phyloP scores from a whole-genome alignment of 371 early-diverging fungal species.

The Zopfochytrium polystomum region DNA sequence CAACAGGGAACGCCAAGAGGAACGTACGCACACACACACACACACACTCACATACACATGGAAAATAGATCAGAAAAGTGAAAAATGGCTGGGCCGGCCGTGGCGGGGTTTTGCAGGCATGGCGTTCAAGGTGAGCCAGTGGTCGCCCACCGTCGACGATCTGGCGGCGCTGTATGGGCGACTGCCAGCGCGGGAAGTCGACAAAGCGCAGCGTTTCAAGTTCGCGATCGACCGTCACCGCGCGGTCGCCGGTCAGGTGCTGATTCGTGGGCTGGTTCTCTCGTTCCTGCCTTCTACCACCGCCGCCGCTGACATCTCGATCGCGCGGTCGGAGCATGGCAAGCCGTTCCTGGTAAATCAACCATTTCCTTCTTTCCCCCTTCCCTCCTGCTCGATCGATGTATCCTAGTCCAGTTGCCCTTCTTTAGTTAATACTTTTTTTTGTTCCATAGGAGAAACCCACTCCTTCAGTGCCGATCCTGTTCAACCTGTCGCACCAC shows the following conservation, averaged over 20 bases:
- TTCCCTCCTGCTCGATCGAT: too few species aligned
- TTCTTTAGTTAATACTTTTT: background rate
- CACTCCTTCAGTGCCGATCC: conserved; percentile 5
- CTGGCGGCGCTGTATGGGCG: background rate
- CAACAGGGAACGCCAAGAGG: too few species aligned
- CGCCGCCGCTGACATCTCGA: conserved; percentile 2
- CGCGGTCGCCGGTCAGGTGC: conserved; percentile 18
- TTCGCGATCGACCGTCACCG: conserved; percentile 22
- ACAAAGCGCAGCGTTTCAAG: conserved; percentile 12
- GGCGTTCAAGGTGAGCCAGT: conserved; percentile 9
- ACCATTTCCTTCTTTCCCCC: too few species aligned
- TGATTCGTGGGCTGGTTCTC: conserved; percentile 17
- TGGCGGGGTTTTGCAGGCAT: too few species aligned
- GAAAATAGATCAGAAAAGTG: too few species aligned
- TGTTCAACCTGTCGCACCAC: conserved; percentile 63
- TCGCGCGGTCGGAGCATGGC: conserved; percentile 22
- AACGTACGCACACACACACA: too few species aligned
- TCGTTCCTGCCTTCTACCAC: background rate
- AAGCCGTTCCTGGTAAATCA: conserved; percentile 27
- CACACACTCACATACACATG: too few species aligned
- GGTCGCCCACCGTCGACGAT: conserved; percentile 3
- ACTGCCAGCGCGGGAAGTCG: conserved; percentile 7
- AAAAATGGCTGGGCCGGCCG: too few species aligned
- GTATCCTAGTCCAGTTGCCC: background rate
- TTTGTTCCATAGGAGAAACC: background rate